Base-by-base conservation (phyloP, 768 basidiomycete species). In the Calocera viscosa region DNA sequence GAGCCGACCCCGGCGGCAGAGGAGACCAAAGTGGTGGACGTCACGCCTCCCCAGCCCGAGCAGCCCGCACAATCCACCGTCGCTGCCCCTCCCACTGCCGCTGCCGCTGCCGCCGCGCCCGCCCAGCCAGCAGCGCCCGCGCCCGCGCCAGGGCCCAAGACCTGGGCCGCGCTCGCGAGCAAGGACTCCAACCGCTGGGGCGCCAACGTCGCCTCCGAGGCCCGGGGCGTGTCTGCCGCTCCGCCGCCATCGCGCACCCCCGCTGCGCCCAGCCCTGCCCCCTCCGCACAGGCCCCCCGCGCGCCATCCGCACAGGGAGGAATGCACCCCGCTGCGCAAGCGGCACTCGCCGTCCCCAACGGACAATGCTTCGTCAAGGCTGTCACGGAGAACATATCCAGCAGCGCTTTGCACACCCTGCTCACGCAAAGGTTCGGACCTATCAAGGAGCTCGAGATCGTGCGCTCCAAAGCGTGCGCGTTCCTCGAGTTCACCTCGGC, bases 321-420 rank as follows among this genome's bases (percentile, higher is more conserved):
- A 10, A 72, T 75, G 7, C 81, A 84, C 69, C 82, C 86, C 8
- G 76, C 77, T 10, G 72, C 79, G 66, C 73, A 81, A 47, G 86
- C 88, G 67, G 89, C 88, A 16, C 77, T 82, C 65, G 80, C 76
- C 68, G 79, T 94, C 65, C 81, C 82, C 26, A 90, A 85, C 12
- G 75, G 90, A 1, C 87, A 89, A 68, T 93, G 91, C 76, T 99
- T 97, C 77, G 87, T 97, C 80, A 97, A 96, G 85, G 86, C 88
- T 71, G 90, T 94, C 1, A 80, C 83, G 17, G 90, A 93, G 67
- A 77, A 81, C 34, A 78, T 93, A 41, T 77, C 83, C 28, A 79
- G 82, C 53, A 64, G 75, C 16, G 78, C 81, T 0, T 81, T 94
- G 39, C 77, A 74, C 24, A 77, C 74, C 41, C 74, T 78, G 1